phyloP scores from a whole-genome alignment of 2,329 filamentous ascomycete species.

The Sporothrix variecibatus region DNA sequence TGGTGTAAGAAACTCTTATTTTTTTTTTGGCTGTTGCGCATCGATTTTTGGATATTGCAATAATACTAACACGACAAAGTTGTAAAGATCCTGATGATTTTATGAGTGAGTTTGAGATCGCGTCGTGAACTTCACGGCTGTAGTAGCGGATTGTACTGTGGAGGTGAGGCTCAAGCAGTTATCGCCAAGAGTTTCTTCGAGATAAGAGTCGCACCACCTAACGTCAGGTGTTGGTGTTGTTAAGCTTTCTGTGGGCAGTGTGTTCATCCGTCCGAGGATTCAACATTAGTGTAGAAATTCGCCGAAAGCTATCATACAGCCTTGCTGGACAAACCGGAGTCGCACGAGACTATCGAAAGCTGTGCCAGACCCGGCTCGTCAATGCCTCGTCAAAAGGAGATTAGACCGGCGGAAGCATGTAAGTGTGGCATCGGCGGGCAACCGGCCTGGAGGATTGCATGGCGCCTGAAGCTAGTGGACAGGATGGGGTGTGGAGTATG shows the following conservation, averaged over 20 bases:
- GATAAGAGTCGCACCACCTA: constrained; percentile 9
- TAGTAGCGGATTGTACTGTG: neutral
- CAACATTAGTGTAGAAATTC: neutral
- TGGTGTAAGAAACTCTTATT: neutral
- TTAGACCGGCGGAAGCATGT: constrained; percentile 3
- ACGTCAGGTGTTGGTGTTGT: neutral
- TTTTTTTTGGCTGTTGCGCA: neutral
- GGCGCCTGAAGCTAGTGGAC: neutral
- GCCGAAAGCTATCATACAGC: neutral
- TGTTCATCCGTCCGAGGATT: neutral
- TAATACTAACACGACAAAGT: neutral
- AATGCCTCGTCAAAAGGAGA: neutral
- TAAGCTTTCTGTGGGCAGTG: neutral
- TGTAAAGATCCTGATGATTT: neutral
- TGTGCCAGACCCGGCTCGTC: too few species aligned
- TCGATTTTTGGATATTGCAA: neutral
- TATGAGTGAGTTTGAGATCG: neutral
- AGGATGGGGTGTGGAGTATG: neutral
- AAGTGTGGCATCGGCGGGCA: neutral
- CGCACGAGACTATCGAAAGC: neutral
- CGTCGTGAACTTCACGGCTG: neutral
- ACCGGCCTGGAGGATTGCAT: neutral
- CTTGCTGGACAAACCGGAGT: neutral
- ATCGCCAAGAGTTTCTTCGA: neutral
- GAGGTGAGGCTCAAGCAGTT: neutral